Conservation (phyloP, 257 asterid genomes). For the Primulina tabacum region DNA sequence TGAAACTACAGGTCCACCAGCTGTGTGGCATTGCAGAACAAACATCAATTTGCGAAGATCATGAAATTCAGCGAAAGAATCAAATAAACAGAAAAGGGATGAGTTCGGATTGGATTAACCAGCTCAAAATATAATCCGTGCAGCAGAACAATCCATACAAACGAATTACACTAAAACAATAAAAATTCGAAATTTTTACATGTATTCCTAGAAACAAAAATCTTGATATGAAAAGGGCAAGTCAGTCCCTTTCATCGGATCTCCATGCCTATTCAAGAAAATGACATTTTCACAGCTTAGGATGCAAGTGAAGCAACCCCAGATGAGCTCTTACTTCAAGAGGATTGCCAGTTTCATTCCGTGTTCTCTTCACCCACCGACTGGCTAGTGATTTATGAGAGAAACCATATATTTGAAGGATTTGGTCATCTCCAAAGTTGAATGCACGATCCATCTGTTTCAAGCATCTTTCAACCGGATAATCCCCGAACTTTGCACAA, state of each 20-base stretch:
- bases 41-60: background rate
- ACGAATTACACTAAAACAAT: conserved; percentile 35
- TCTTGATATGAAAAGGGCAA: background rate
- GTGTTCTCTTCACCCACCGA: conserved; percentile 57
- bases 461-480: conserved; percentile 85
- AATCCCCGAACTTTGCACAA: conserved; percentile 88
- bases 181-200: conserved; percentile 28
- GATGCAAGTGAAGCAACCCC: conserved; percentile 72
- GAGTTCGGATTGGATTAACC: conserved; percentile 17
- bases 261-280: conserved; percentile 24
- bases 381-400: conserved; percentile 60
- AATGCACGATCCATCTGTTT: conserved; percentile 93
- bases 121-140: conserved; percentile 20
- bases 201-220: conserved; percentile 22
- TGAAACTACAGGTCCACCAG: no score
- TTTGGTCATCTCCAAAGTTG: conserved; percentile 80
- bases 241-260: conserved; percentile 23
- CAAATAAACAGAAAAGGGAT: background rate
- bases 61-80: background rate
- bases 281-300: conserved; percentile 49
- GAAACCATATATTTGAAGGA: conserved; percentile 82
- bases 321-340: conserved; percentile 57
- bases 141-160: conserved; percentile 29
- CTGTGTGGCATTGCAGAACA: background rate
- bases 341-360: conserved; percentile 76